Conservation (phyloP, 2,329 filamentous ascomycete genomes). For the Fusarium xyrophilum region DNA sequence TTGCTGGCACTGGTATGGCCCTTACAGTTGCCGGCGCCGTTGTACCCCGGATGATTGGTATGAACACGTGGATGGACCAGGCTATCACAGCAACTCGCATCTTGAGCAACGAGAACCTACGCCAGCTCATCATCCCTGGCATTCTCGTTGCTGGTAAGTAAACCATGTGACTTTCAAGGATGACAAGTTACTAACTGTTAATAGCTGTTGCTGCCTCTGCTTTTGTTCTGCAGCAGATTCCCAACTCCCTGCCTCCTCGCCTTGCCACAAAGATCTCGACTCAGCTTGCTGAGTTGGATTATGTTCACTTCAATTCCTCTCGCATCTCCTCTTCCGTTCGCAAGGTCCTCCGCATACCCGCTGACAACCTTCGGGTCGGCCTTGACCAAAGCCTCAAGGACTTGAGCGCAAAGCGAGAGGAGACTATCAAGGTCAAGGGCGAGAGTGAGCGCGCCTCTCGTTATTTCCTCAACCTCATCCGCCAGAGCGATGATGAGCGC, state of each 20-base stretch:
- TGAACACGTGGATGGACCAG: slow-evolving; percentile 88
- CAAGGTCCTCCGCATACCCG: slow-evolving; percentile 85
- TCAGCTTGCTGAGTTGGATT: slow-evolving; percentile 84
- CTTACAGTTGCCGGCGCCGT: slow-evolving; percentile 89
- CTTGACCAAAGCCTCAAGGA: slow-evolving; percentile 87
- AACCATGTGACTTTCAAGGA: background rate
- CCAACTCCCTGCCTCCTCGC: slow-evolving; percentile 84
- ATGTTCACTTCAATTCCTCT: slow-evolving; percentile 85
- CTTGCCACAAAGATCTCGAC: slow-evolving; percentile 83
- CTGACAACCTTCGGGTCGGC: slow-evolving; percentile 82
- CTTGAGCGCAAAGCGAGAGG: slow-evolving; percentile 77
- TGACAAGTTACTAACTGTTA: slow-evolving; percentile 22
- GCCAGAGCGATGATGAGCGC: slow-evolving; percentile 64
- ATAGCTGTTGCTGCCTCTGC: slow-evolving; percentile 75
- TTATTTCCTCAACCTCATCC: slow-evolving; percentile 87
- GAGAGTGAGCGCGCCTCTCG: slow-evolving; percentile 89
- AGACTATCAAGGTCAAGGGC: slow-evolving; percentile 78
- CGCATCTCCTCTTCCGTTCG: slow-evolving; percentile 87
- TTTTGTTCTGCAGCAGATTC: slow-evolving; percentile 87
- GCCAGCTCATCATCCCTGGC: slow-evolving; percentile 80
- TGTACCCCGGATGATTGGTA: slow-evolving; percentile 80
- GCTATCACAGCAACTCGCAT: slow-evolving; percentile 81
- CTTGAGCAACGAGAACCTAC: slow-evolving; percentile 80
- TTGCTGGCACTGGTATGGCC: slow-evolving; percentile 92
- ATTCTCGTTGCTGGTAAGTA: slow-evolving; percentile 77